Evolutionary conservation across 148 eudicot genomes (phyloP), one percentile per base, ranked within the genome.

Genomic region (Bassia scoparia): DNA sequence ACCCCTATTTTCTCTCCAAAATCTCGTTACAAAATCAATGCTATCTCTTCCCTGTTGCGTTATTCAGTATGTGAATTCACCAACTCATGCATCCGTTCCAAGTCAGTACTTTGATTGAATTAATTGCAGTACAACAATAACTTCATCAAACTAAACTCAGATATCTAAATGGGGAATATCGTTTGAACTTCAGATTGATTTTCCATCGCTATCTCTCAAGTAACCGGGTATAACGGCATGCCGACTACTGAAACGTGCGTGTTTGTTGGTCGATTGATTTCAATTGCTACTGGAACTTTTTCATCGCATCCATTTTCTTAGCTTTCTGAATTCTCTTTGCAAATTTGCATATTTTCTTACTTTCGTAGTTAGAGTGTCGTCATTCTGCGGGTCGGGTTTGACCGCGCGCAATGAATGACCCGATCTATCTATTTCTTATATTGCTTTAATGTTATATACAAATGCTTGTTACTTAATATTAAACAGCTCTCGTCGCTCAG

Each of bases 1-100:
- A 94, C 98, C 44, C 98, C 98, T 69, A 94, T 85, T 79, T 91
- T 97, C 68, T 91, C 98, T 52, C 98, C 98, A 77, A 94, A 94
- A 79, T 94, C 98, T n/a, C n/a, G n/a, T 48, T 94, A 91, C 87
- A 94, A 76, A 77, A 94, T 94, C 71, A 94, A 96, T 1, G 97
- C 98, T 48, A 94, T 94, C 87, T 87, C 88, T 91, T 91, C 79
- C 98, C 98, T 37, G 91, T 93, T 77, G 91, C 78, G 17, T 84
- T 76, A 85, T 89, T 88, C 82, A 91, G 75, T 73, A 94, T 83
- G 73, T 89, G 69, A n/a, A 83, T 88, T 94, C 78, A 94, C 98
- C 89, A 94, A 74, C 98, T 38, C 37, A 35, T 27, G 7, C n/a
- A 41, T 13, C 12, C 33, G 30, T 10, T 16, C 12, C n/a, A 16